phyloP scores from a whole-genome alignment of 441 rosid species.

The Syzygium malaccense region DNA sequence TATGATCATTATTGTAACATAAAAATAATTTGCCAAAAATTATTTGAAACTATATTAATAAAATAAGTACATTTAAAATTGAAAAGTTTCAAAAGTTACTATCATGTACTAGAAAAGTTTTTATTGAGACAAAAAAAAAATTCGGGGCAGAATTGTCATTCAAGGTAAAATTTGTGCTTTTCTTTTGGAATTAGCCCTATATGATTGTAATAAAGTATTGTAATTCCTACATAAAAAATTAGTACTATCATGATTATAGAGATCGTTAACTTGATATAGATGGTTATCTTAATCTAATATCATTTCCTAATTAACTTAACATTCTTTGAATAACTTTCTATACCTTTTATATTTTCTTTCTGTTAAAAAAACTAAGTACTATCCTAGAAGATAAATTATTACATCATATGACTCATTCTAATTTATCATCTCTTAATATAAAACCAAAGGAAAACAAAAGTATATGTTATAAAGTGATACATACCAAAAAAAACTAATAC shows the following conservation, averaged over 20 bases:
- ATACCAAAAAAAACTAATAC: no score
- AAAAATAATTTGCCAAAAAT: not conserved
- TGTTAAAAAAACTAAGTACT: no score
- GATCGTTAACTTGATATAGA: not conserved
- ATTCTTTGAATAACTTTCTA: not conserved
- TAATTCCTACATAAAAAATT: not conserved
- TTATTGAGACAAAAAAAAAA: no score
- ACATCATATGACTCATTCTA: no score
- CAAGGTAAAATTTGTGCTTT: no score
- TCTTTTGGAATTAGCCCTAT: not conserved
- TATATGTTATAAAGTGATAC: no score
- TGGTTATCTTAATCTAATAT: not conserved
- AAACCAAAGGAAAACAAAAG: no score
- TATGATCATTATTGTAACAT: not conserved
- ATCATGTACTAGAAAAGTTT: not conserved
- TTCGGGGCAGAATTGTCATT: no score
- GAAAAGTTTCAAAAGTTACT: not conserved
- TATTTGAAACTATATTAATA: not conserved
- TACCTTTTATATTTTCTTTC: not conserved
- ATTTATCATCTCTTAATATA: no score
- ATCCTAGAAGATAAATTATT: no score
- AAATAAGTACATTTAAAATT: not conserved
- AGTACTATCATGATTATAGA: not conserved
- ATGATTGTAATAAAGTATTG: not conserved
- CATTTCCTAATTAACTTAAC: not conserved